These are phyloP conservation scores for Globisporangium alternatum DNA, from an alignment of 352 stramenopile genomes.

Conservation along the genomic window DNA sequence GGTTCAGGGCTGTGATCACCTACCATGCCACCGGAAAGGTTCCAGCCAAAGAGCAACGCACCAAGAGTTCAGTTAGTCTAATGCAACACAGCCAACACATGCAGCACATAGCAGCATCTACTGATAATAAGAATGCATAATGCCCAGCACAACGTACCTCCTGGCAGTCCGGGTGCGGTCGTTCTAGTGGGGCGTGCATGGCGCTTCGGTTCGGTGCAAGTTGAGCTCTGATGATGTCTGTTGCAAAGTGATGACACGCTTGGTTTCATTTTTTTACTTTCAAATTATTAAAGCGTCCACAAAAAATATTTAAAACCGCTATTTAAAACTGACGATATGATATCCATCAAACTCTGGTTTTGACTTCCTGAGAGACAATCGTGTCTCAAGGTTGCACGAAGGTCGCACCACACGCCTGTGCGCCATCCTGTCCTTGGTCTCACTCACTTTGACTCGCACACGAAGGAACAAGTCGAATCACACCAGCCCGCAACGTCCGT, in stretches of 20 bases:
- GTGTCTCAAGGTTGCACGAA: slow-evolving; percentile 23
- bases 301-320: too few relatives aligned
- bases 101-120: not conserved
- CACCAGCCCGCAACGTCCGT: not conserved
- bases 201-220: slow-evolving; percentile 1
- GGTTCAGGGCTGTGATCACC: slow-evolving; percentile 65
- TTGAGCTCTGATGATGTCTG: not conserved
- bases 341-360: slow-evolving; percentile 11
- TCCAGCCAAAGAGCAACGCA: not conserved
- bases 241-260: slow-evolving; percentile 9
- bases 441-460: slow-evolving; percentile 7
- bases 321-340: too few relatives aligned
- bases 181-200: slow-evolving; percentile 82
- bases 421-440: slow-evolving; percentile 3
- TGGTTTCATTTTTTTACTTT: too few relatives aligned
- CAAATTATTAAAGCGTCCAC: too few relatives aligned
- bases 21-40: slow-evolving; percentile 17
- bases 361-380: not conserved
- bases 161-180: slow-evolving; percentile 79
- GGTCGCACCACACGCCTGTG: not conserved
- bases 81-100: not conserved
- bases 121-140: not conserved
- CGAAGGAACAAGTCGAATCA: slow-evolving; percentile 15
- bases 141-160: slow-evolving; percentile 33
- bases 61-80: not conserved